These are phyloP conservation scores for Acanthamoeba rhysodes DNA, from an alignment of 208 protist species.

Conservation along the genomic window DNA sequence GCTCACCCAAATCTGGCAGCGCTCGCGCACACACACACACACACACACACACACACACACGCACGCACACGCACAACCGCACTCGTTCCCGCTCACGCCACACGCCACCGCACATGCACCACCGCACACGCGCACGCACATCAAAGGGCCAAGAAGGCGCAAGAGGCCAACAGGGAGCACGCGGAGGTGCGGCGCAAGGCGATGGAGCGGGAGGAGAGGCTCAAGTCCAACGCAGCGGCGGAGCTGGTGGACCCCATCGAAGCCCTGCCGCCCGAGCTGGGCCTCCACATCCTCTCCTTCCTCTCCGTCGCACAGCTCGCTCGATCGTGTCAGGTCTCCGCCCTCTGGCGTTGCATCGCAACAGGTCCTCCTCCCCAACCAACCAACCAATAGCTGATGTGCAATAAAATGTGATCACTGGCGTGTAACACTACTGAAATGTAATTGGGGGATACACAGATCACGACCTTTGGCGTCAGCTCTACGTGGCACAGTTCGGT, in stretches of 20 bases:
- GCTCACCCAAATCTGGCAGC: no score
- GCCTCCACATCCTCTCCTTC: not conserved
- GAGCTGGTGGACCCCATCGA: not conserved
- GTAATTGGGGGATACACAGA: not conserved
- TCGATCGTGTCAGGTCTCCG: not conserved
- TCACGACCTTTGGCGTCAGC: not conserved
- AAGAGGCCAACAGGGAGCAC: not conserved
- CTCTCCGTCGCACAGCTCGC: not conserved
- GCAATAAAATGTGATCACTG: no score
- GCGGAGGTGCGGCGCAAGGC: not conserved
- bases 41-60: no score
- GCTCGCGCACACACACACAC: no score
- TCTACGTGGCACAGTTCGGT: not conserved
- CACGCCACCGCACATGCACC: no score
- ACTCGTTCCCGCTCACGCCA: no score
- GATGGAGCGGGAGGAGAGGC: not conserved
- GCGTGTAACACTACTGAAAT: no score
- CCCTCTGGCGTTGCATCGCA: not conserved
- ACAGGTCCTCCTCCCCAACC: not conserved
- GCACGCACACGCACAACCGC: no score
- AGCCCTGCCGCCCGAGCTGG: not conserved
- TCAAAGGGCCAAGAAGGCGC: not conserved
- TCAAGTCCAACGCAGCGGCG: not conserved
- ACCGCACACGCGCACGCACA: no score
- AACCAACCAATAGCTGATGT: no score